phyloP scores from a whole-genome alignment of 192 early-diverging fungal species.

The Endogone sp. region DNA sequence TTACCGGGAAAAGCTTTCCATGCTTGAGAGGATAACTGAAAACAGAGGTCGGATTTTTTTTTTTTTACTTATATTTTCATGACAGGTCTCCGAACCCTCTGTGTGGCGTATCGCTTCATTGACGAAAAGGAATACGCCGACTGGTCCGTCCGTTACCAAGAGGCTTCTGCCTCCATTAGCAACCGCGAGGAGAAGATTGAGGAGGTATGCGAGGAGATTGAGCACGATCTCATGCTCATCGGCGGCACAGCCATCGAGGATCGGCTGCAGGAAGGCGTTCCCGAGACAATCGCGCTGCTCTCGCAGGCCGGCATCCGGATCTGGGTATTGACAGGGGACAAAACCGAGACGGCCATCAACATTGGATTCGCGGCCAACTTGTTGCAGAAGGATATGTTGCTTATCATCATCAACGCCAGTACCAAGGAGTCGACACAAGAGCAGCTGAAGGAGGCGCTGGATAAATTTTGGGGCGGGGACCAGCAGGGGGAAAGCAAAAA shows the following conservation, averaged over 20 bases:
- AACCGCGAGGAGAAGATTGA: conserved; percentile 84
- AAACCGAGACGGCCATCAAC: conserved; percentile 96
- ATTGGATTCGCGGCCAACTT: conserved; percentile 96
- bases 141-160: conserved; percentile 70
- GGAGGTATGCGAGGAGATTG: conserved; percentile 72
- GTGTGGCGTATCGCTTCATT: conserved; percentile 74
- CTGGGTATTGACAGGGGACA: conserved; percentile 98
- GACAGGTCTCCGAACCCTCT: conserved; percentile 78
- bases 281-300: conserved; percentile 84
- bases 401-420: conserved; percentile 68
- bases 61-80: conserved; percentile 7
- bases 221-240: conserved; percentile 72
- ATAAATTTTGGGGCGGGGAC: conserved; percentile 47
- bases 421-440: conserved; percentile 52
- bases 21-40: no score
- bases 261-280: conserved; percentile 95
- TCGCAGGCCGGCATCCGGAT: conserved; percentile 87
- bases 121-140: conserved; percentile 62
- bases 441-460: conserved; percentile 66
- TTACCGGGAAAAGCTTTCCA: no score
- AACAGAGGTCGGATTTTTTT: no score
- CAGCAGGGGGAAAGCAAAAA: conserved; percentile 28
- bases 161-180: conserved; percentile 67
- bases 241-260: conserved; percentile 99
- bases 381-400: conserved; percentile 76